Evolutionary conservation across 371 early-diverging fungal genomes (phyloP).

Genomic region (Syncephalis plumigaleata): DNA sequence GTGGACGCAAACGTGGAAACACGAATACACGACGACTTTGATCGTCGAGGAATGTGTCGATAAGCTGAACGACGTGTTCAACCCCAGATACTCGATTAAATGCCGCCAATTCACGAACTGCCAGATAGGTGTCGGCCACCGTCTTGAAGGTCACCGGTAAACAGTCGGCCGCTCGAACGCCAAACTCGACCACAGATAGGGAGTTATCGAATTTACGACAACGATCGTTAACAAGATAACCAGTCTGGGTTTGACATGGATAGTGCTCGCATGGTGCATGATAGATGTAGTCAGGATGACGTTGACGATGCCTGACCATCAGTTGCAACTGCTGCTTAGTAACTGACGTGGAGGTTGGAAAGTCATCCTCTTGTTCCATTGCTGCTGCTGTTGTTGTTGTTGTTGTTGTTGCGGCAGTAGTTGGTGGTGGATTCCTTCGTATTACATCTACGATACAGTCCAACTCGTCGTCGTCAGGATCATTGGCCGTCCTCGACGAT

Average conservation of each 20-base stretch:
- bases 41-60: conserved; percentile 33
- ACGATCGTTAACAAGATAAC: conserved; percentile 18
- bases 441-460: no score
- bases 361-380: no score
- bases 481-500: no score
- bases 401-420: no score
- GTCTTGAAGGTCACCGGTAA: conserved; percentile 42
- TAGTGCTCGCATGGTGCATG: conserved; percentile 18
- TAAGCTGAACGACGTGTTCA: conserved; percentile 26
- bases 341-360: no score
- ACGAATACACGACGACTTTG: conserved; percentile 28
- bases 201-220: conserved; percentile 16
- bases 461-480: no score
- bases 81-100: conserved; percentile 16
- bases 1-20: conserved; percentile 22
- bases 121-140: conserved; percentile 22
- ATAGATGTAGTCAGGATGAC: conserved; percentile 11
- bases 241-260: conserved; percentile 14
- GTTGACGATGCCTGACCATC: no score
- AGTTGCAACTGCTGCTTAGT: no score
- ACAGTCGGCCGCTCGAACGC: conserved; percentile 27
- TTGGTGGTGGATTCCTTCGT: no score
- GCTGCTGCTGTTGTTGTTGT: no score
- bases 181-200: conserved; percentile 27
- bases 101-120: conserved; percentile 28